Evolutionary conservation across 495 filamentous ascomycete species (phyloP), one percentile per base, ranked within the genome.

Genomic region (Penicillium atrosanguineum): DNA sequence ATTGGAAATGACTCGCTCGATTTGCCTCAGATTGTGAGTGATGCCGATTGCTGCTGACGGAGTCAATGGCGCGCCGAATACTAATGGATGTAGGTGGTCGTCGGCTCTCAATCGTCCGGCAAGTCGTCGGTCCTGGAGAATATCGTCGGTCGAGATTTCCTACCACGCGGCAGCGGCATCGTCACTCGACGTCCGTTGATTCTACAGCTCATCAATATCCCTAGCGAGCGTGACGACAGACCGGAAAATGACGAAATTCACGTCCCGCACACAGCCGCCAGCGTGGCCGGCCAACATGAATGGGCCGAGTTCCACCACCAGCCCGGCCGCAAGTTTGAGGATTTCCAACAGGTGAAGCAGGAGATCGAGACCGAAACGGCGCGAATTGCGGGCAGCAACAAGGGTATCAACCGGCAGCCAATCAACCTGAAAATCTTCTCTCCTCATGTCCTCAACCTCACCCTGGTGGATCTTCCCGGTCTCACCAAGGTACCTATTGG

Each of bases 111-210:
- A 75, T 97, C 94, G 7, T 95, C 93, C 46, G 94, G 94, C 60
- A 99, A 99, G 73, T 97, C 94, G n/a, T 97, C 94, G 15, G 94
- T 99, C 18, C 83, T 99, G 50, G 94, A 99, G 72, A 99, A 99
- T 65, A 97, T 99, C 60, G 94, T 99, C 59, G 94, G 95, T 45
- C 83, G 94, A 68, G 94, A 99, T 69, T 99, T 99, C 65, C 79
- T 99, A 28, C 94, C 94, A 50, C 88, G 94, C 66, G 94, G 94
- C 57, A 95, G 90, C 63, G 94, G 94, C 61, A 97, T 99, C 70
- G 93, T 97, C 41, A 99, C 94, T 21, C 81, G 94, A 50, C 79
- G 94, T 59, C 94, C 94, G 9, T 81, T 99, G 57, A 96, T 99
- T 59, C 81, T 99, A 23, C 94, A 99, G 71, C 85, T 99, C 56